Evolutionary conservation across 2,329 filamentous ascomycete species (phyloP).

Genomic region (Alternaria triticina): DNA sequence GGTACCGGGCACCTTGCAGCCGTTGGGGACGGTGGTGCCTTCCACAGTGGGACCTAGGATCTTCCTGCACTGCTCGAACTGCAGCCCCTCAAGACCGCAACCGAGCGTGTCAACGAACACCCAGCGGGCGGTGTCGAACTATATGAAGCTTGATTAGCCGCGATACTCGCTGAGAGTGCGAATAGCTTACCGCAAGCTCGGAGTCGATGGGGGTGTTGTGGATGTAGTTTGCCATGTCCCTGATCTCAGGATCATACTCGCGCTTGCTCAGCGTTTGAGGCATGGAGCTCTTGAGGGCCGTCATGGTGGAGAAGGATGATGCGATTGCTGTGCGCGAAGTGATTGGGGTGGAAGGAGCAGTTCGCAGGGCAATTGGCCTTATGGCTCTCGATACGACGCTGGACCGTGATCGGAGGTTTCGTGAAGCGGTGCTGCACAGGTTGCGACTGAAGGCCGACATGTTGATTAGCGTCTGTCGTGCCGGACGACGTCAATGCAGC

Average conservation of each 20-base stretch:
- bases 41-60: constrained; percentile 90
- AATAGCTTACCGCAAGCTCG: constrained; percentile 79
- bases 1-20: constrained; percentile 88
- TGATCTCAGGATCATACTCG: constrained; percentile 89
- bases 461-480: constrained; percentile 47
- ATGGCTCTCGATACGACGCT: constrained; percentile 42
- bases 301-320: constrained; percentile 48
- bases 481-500: constrained; percentile 41
- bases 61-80: constrained; percentile 95
- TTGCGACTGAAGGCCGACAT: constrained; percentile 53
- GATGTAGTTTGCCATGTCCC: constrained; percentile 93
- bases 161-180: background rate
- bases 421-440: constrained; percentile 48
- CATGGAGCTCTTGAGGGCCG: constrained; percentile 44
- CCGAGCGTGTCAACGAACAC: constrained; percentile 97
- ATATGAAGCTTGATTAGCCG: constrained; percentile 23
- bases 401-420: constrained; percentile 45
- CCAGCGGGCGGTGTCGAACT: constrained; percentile 96
- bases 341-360: constrained; percentile 31
- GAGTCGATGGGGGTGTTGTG: constrained; percentile 91
- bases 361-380: constrained; percentile 45
- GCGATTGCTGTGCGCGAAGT: constrained; percentile 29
- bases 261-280: constrained; percentile 40
- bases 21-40: constrained; percentile 90
- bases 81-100: constrained; percentile 92